Conservation (phyloP, 1,284 basidiomycete genomes). For the Heterobasidion irregulare region DNA sequence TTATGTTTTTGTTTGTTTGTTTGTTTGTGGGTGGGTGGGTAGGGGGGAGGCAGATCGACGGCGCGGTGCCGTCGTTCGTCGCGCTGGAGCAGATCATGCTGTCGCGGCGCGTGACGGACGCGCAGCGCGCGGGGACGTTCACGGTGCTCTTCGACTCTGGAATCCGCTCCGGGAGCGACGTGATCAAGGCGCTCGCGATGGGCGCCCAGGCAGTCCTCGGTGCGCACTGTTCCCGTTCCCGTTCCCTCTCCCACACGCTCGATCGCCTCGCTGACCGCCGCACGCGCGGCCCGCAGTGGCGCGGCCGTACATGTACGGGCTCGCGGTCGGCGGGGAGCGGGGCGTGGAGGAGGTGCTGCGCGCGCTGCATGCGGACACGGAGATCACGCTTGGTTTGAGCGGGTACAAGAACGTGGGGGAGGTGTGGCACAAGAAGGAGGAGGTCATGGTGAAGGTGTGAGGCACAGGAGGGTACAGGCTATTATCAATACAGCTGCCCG, state of each 20-base stretch:
- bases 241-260: no score
- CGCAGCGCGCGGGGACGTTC: conserved; percentile 50
- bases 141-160: conserved; percentile 77
- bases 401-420: conserved; percentile 31
- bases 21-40: not conserved
- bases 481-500: no score
- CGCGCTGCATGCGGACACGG: conserved; percentile 44
- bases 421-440: conserved; percentile 24
- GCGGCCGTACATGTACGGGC: conserved; percentile 42
- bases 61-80: conserved; percentile 63
- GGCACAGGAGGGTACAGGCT: not conserved
- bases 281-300: conserved; percentile 24
- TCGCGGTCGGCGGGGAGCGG: conserved; percentile 41
- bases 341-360: conserved; percentile 48
- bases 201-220: conserved; percentile 59
- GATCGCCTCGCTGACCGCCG: not conserved
- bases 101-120: conserved; percentile 46
- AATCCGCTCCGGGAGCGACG: conserved; percentile 66
- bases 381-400: conserved; percentile 40
- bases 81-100: conserved; percentile 57
- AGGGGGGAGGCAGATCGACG: conserved; percentile 80
- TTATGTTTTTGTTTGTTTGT: not conserved
- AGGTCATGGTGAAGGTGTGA: conserved; percentile 16
- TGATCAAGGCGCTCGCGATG: conserved; percentile 69
- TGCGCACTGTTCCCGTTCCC: conserved; percentile 24